phyloP scores from a whole-genome alignment of 2,329 filamentous ascomycete species.

The Neurospora sp. region DNA sequence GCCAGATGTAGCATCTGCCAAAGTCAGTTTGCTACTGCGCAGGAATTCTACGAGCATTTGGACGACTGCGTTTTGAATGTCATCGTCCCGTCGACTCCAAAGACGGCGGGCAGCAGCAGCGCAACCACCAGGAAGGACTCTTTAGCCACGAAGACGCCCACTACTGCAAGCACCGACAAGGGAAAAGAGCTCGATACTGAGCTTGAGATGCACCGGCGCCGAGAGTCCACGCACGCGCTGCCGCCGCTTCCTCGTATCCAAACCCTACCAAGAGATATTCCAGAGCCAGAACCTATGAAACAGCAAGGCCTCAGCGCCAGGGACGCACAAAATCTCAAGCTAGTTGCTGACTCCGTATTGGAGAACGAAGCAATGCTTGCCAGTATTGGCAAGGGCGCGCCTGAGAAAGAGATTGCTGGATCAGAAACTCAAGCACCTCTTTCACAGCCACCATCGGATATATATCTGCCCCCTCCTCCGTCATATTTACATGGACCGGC shows the following conservation, averaged over 20 bases:
- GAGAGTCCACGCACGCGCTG: background rate
- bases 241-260: background rate
- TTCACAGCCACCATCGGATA: background rate
- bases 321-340: background rate
- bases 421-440: background rate
- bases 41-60: constrained; percentile 96
- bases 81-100: constrained; percentile 38
- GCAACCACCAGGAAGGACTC: constrained; percentile 17
- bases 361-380: background rate
- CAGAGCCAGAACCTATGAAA: background rate
- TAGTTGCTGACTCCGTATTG: background rate
- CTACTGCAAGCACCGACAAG: constrained; percentile 19
- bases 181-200: constrained; percentile 15
- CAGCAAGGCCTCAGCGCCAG: background rate
- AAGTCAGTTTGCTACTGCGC: constrained; percentile 68
- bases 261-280: background rate
- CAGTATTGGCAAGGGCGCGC: background rate
- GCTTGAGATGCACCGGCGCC: constrained; percentile 1
- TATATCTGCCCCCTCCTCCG: background rate
- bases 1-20: constrained; percentile 88
- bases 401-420: background rate
- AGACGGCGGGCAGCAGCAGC: constrained; percentile 17
- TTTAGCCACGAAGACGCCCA: constrained; percentile 15
- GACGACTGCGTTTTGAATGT: constrained; percentile 56
- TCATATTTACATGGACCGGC: background rate